These are phyloP conservation scores for Candida insectorum DNA, from an alignment of 805 yeast genomes.

Conservation along the genomic window DNA sequence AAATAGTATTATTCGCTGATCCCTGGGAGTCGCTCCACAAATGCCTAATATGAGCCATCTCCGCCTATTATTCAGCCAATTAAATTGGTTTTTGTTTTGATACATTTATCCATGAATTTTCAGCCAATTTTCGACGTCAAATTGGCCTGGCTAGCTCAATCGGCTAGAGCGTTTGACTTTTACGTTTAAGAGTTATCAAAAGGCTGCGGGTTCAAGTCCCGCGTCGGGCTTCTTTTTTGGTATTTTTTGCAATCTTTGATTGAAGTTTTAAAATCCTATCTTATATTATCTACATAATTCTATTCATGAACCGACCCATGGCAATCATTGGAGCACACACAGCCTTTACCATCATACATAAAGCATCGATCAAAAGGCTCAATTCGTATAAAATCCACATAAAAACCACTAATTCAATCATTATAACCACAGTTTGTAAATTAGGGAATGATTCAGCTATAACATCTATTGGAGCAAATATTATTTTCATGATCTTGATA, in stretches of 20 bases:
- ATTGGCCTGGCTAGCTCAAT: conserved; percentile 13
- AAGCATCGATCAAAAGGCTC: conserved; percentile 38
- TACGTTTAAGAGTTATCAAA: conserved; percentile 4
- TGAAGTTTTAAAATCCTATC: background rate
- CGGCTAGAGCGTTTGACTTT: conserved; percentile 15
- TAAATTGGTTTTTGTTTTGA: no score
- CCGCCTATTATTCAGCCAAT: no score
- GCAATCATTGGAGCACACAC: conserved; percentile 47
- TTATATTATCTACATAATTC: conserved; percentile 25
- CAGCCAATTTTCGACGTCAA: no score
- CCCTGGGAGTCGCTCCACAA: no score
- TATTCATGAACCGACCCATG: conserved; percentile 40
- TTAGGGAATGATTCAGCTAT: conserved; percentile 35
- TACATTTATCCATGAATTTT: no score
- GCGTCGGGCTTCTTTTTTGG: conserved; percentile 12
- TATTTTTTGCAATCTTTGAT: no score
- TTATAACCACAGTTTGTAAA: conserved; percentile 37
- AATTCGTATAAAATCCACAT: conserved; percentile 41
- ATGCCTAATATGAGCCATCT: no score
- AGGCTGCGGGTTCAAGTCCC: conserved; percentile 15
- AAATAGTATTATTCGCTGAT: no score
- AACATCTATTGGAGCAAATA: conserved; percentile 40
- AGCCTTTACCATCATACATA: conserved; percentile 44
- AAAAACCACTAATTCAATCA: conserved; percentile 35
- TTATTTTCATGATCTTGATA: conserved; percentile 31